Percentiles rank a stretch among this genome's conserved stretches.
Evolutionary conservation across 2,329 filamentous ascomycete species (phyloP).

Genomic region (Alternaria brassicicola): DNA sequence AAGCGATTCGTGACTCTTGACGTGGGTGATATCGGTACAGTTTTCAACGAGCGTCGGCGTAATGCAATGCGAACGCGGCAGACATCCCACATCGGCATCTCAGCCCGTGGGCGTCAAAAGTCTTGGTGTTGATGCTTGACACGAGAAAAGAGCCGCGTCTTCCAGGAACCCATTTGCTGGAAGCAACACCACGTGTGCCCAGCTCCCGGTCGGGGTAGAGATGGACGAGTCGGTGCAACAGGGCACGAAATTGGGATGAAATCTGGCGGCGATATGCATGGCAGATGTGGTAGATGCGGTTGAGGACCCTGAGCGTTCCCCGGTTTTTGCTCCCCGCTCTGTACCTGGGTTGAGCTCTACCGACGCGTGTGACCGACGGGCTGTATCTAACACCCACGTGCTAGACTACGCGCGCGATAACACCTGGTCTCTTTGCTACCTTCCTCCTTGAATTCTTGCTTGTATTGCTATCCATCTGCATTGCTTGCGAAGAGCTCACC

Average conservation of each 20-base stretch:
- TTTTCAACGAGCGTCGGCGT: constrained; percentile 25
- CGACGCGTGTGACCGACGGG: constrained; percentile 7
- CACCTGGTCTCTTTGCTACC: not conserved
- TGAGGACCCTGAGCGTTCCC: constrained; percentile 13
- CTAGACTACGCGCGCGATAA: constrained; percentile 6
- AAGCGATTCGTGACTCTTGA: constrained; percentile 11
- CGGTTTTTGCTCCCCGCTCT: constrained; percentile 16
- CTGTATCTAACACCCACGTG: constrained; percentile 7
- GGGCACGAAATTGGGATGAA: constrained; percentile 31
- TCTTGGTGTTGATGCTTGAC: constrained; percentile 14
- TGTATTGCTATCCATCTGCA: not conserved
- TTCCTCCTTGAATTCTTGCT: not conserved
- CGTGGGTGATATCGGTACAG: constrained; percentile 25
- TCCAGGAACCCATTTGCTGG: constrained; percentile 17
- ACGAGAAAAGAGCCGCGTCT: constrained; percentile 16
- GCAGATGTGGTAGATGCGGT: constrained; percentile 5
- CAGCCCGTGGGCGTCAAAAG: constrained; percentile 7
- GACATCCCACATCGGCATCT: constrained; percentile 2
- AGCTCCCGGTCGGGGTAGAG: constrained; percentile 24
- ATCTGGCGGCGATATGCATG: constrained; percentile 13
- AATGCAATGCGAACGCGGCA: constrained; percentile 24
- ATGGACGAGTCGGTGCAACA: constrained; percentile 30
- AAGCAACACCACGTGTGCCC: constrained; percentile 26
- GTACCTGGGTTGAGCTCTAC: constrained; percentile 6
- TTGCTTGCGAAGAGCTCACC: not conserved